Conservation (phyloP, 1,284 basidiomycete genomes). For the Fistulinella cinereoalba region DNA sequence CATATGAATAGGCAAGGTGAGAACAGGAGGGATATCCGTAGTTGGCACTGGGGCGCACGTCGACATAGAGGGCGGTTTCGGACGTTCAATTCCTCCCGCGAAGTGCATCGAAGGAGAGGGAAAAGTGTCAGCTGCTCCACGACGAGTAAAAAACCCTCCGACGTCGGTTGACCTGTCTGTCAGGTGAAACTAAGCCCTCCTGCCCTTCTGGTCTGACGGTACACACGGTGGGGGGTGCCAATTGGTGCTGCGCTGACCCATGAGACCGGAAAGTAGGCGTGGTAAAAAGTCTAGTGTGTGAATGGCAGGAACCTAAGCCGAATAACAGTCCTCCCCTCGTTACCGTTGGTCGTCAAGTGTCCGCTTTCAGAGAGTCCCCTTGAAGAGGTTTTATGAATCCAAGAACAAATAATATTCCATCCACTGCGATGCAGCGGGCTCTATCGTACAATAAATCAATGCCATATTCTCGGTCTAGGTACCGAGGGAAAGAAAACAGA, state of each 20-base stretch:
- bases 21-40: background rate
- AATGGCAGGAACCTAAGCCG: background rate
- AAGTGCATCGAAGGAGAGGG: too few species aligned
- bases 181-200: background rate
- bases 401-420: conserved; percentile 36
- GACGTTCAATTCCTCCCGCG: conserved; percentile 12
- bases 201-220: conserved; percentile 11
- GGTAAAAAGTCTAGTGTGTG: background rate
- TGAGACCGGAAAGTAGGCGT: background rate
- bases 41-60: too few species aligned
- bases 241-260: too few species aligned
- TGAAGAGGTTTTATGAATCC: conserved; percentile 9
- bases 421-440: conserved; percentile 20
- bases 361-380: background rate
- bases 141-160: background rate
- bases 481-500: conserved; percentile 10
- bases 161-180: conserved; percentile 2
- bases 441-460: conserved; percentile 38
- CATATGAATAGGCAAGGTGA: background rate
- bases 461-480: conserved; percentile 25
- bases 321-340: conserved; percentile 11
- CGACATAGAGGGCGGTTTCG: too few species aligned
- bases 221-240: too few species aligned
- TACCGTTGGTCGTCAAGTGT: conserved; percentile 17
- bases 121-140: background rate